Conservation (phyloP, 352 stramenopile species). For the Phytophthora crassamura region DNA sequence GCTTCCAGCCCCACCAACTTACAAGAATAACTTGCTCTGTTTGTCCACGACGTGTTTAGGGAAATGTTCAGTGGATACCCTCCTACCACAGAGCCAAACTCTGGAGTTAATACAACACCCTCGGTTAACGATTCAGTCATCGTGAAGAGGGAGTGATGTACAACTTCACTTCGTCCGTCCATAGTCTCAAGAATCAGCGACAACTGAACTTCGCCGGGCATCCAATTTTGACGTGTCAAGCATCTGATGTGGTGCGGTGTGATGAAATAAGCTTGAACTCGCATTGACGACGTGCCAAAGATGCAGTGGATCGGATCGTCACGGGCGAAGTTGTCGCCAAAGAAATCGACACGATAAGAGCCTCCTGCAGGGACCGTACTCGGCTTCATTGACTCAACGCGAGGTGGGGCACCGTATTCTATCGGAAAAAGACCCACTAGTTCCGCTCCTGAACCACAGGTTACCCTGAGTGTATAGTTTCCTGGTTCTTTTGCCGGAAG, state of each 20-base stretch:
- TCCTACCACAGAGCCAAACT: conserved; percentile 38
- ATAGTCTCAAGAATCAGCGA: conserved; percentile 24
- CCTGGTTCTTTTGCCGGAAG: conserved; percentile 40
- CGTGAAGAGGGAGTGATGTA: conserved; percentile 33
- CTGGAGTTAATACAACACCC: conserved; percentile 16
- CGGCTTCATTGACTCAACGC: conserved; percentile 27
- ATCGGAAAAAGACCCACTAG: conserved; percentile 31
- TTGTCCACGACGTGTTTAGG: conserved; percentile 17
- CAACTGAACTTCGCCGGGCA: conserved; percentile 20
- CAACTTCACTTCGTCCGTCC: conserved; percentile 16
- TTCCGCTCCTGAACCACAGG: conserved; percentile 17
- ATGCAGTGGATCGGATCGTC: conserved; percentile 37
- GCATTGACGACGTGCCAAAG: conserved; percentile 30
- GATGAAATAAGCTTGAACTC: conserved; percentile 26
- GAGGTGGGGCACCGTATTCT: conserved; percentile 29
- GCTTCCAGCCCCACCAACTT: conserved; percentile 28
- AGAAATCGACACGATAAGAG: conserved; percentile 28
- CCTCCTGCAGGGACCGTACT: conserved; percentile 26
- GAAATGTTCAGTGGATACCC: conserved; percentile 30
- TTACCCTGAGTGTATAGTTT: conserved; percentile 42
- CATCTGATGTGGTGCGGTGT: conserved; percentile 36
- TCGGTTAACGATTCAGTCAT: conserved; percentile 24
- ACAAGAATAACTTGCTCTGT: conserved; percentile 26
- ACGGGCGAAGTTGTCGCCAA: conserved; percentile 30
- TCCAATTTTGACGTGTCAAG: conserved; percentile 20